Conservation (phyloP, 1,284 basidiomycete species). For the Puccinia sorghi region DNA sequence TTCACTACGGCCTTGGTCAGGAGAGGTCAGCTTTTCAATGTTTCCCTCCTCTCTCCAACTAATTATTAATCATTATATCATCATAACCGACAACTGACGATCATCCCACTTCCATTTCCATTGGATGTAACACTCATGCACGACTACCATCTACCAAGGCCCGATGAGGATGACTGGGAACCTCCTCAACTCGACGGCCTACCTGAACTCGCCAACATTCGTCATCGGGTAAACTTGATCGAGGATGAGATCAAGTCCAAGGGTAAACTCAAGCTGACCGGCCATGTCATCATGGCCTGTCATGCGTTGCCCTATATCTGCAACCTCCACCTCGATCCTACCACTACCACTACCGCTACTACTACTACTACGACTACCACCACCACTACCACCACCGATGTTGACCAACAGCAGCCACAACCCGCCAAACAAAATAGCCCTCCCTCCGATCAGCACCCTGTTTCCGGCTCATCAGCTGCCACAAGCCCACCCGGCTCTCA, state of each 20-base stretch:
- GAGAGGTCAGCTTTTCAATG: slow-evolving; percentile 36
- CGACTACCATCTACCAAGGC: slow-evolving; percentile 13
- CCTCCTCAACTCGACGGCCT: slow-evolving; percentile 47
- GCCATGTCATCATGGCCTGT: slow-evolving; percentile 51
- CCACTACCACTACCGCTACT: neutral
- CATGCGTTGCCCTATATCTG: slow-evolving; percentile 47
- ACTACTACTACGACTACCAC: neutral
- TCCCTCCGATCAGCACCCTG: neutral
- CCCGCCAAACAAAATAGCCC: too few species aligned
- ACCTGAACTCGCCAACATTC: slow-evolving; percentile 39
- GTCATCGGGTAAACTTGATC: slow-evolving; percentile 17
- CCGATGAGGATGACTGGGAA: slow-evolving; percentile 50
- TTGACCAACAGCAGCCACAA: neutral
- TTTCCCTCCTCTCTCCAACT: neutral
- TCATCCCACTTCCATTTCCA: neutral
- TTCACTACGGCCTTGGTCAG: slow-evolving; percentile 47
- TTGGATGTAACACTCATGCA: neutral
- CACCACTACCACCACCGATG: neutral
- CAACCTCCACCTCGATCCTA: slow-evolving; percentile 26
- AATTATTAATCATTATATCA: neutral
- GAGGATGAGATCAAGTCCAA: slow-evolving; percentile 48
- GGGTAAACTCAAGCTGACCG: slow-evolving; percentile 43
- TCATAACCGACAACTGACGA: neutral
- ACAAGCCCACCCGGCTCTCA: slow-evolving; percentile 2
- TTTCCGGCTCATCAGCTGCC: neutral